Percentiles rank a stretch among this genome's conserved stretches.
phyloP scores from a whole-genome alignment of 768 basidiomycete genomes.

The Lactarius trivialis region DNA sequence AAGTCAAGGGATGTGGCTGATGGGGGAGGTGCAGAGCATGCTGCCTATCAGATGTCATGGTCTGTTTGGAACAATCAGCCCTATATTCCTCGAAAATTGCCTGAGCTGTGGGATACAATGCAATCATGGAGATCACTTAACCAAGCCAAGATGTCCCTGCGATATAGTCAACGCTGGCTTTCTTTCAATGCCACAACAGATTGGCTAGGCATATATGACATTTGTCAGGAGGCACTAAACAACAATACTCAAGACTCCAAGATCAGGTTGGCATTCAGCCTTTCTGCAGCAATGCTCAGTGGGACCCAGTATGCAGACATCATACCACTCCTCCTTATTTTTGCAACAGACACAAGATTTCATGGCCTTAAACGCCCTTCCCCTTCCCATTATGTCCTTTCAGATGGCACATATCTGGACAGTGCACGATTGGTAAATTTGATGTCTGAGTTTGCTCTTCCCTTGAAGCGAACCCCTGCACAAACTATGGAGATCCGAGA shows the following conservation, averaged over 20 bases:
- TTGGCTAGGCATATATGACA: slow-evolving; percentile 5
- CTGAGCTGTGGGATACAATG: not conserved
- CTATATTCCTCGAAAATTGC: not conserved
- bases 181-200: not conserved
- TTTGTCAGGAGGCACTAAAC: not conserved
- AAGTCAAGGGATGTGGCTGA: not conserved
- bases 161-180: slow-evolving; percentile 12
- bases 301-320: not conserved
- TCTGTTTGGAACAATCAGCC: not conserved
- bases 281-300: slow-evolving; percentile 1
- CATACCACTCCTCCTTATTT: not conserved
- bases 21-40: not conserved
- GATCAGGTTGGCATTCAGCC: slow-evolving; percentile 1
- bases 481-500: not conserved
- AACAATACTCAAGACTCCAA: not conserved
- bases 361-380: not conserved
- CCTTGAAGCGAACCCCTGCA: not conserved
- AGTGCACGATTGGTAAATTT: not conserved
- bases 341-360: not conserved
- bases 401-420: not conserved
- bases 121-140: slow-evolving; percentile 2
- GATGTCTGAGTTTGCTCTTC: not conserved
- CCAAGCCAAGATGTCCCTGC: not conserved
- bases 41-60: slow-evolving; percentile 4
- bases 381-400: slow-evolving; percentile 25